phyloP scores from a whole-genome alignment of 176 grass and related monocot genomes.

The Ensete ventricosum region DNA sequence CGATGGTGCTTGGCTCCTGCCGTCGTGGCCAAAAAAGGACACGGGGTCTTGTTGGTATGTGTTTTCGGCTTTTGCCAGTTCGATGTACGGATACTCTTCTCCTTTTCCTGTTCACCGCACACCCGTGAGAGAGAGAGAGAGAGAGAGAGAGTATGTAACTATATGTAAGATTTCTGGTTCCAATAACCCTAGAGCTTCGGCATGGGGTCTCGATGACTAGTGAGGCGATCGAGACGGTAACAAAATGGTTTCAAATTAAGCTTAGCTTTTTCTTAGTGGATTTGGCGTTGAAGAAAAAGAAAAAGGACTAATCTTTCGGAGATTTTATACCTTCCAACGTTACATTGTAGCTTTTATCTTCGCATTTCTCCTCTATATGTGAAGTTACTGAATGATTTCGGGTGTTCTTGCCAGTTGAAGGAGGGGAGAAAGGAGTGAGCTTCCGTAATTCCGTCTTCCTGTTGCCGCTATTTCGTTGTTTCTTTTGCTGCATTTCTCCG shows the following conservation, averaged over 20 bases:
- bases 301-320: not conserved
- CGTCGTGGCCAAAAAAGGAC: not conserved
- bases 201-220: not conserved
- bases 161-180: not conserved
- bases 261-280: not conserved
- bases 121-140: conserved; percentile 7
- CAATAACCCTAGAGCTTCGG: not conserved
- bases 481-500: not conserved
- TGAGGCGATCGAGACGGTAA: not conserved
- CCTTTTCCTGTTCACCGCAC: not conserved
- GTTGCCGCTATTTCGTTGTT: not conserved
- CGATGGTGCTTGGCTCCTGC: not conserved
- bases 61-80: not conserved
- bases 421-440: not conserved
- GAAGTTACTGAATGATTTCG: not conserved
- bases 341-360: not conserved
- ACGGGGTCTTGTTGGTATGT: conserved; percentile 3
- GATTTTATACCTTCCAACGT: not conserved
- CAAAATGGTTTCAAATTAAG: not conserved
- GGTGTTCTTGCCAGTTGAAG: not conserved
- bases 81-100: not conserved
- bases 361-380: not conserved
- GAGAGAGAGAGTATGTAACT: not conserved
- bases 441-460: not conserved
- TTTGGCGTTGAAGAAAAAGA: not conserved